Evolutionary conservation across 2,329 filamentous ascomycete genomes (phyloP).

Genomic region (Pseudopyricularia javanii): DNA sequence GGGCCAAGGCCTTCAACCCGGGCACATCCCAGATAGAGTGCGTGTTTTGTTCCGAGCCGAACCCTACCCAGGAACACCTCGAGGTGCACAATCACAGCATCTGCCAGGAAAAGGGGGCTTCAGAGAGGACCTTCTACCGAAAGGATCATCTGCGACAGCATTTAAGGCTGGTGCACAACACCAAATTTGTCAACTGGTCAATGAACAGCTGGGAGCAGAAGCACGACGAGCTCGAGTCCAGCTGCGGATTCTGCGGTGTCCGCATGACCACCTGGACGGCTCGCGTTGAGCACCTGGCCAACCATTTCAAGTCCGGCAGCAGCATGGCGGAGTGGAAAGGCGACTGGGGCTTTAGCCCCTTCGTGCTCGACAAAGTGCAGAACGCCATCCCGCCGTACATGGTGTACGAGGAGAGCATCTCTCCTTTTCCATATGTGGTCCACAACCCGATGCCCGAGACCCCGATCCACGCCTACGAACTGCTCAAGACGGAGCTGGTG

Average conservation of each 20-base stretch:
- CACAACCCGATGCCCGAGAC: slow-evolving; percentile 28
- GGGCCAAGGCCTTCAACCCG: slow-evolving; percentile 41
- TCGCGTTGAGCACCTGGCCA: slow-evolving; percentile 51
- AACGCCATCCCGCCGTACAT: slow-evolving; percentile 56
- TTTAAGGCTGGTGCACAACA: slow-evolving; percentile 47
- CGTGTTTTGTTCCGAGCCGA: slow-evolving; percentile 44
- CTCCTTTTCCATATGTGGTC: slow-evolving; percentile 40
- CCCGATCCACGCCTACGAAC: slow-evolving; percentile 46
- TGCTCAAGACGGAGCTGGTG: slow-evolving; percentile 44
- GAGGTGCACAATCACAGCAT: slow-evolving; percentile 47
- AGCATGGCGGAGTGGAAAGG: slow-evolving; percentile 60
- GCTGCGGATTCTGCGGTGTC: slow-evolving; percentile 54
- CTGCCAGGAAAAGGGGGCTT: slow-evolving; percentile 52
- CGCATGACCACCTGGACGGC: slow-evolving; percentile 49
- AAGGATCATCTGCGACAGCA: slow-evolving; percentile 59
- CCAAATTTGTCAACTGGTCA: slow-evolving; percentile 50
- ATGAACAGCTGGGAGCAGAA: slow-evolving; percentile 52
- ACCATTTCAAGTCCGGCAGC: slow-evolving; percentile 54
- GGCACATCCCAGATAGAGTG: slow-evolving; percentile 45
- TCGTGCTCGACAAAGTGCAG: slow-evolving; percentile 50
- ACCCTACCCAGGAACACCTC: slow-evolving; percentile 42
- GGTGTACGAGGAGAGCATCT: slow-evolving; percentile 50
- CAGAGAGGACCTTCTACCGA: slow-evolving; percentile 53
- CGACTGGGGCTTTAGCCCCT: slow-evolving; percentile 54
- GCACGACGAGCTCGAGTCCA: slow-evolving; percentile 47